Conservation (phyloP, 164 flowering plant species). For the Chimonanthus praecox region DNA sequence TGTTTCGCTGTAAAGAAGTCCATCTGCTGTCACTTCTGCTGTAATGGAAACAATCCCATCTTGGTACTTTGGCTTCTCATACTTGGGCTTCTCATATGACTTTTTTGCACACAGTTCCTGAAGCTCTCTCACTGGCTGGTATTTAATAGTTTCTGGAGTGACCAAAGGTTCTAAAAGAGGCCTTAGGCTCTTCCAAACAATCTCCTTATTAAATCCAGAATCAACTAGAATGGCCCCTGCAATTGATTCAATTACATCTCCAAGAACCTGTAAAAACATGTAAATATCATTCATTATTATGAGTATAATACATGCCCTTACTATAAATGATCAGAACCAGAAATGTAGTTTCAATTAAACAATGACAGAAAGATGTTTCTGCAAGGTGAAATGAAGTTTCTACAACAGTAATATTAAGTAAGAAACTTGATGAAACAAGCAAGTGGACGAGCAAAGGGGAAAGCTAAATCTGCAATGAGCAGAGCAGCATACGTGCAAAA, state of each 20-base stretch:
- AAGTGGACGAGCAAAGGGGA: no score
- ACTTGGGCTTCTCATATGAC: conserved; percentile 16
- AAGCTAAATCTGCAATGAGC: no score
- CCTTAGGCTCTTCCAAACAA: conserved; percentile 53
- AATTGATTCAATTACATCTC: conserved; percentile 83
- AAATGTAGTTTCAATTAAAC: not conserved
- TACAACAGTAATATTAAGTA: not conserved
- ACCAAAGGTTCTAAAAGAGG: conserved; percentile 66
- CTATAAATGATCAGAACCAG: not conserved
- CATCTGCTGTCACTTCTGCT: conserved; percentile 44
- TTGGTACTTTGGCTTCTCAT: not conserved
- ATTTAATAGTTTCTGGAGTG: conserved; percentile 52
- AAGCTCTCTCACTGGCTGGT: conserved; percentile 60
- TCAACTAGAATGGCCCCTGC: conserved; percentile 87
- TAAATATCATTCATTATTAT: not conserved
- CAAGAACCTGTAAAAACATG: conserved; percentile 57
- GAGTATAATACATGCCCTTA: no score
- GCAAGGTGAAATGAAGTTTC: not conserved
- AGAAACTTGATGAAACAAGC: no score
- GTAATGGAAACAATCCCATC: conserved; percentile 30
- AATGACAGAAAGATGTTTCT: not conserved
- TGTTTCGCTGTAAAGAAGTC: conserved; percentile 24
- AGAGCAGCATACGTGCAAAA: no score
- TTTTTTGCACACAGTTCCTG: conserved; percentile 35
- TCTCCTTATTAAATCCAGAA: conserved; percentile 50